phyloP scores from a whole-genome alignment of 2,329 filamentous ascomycete genomes.

The Trichoderma aggressivum region DNA sequence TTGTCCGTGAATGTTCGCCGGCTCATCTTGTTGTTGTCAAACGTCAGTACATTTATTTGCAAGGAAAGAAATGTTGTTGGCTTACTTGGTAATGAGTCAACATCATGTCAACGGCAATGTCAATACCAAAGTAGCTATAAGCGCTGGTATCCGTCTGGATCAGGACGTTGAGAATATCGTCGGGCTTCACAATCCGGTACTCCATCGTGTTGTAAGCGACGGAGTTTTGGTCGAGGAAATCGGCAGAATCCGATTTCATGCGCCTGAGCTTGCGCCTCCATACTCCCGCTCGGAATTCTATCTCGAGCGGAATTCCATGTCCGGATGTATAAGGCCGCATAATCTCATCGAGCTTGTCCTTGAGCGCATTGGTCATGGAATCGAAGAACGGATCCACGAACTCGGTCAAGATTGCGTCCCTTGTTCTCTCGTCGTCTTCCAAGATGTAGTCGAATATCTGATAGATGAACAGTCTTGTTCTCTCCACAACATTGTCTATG shows the following conservation, averaged over 20 bases:
- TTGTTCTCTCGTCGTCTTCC: constrained; percentile 20
- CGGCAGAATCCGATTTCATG: neutral
- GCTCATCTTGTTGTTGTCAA: neutral
- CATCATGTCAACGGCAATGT: constrained; percentile 6
- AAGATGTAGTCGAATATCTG: constrained; percentile 34
- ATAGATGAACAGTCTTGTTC: constrained; percentile 38
- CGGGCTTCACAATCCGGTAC: neutral
- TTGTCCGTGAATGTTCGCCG: constrained; percentile 10
- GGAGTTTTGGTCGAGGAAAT: neutral
- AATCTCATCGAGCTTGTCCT: neutral
- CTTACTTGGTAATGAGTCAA: constrained; percentile 9
- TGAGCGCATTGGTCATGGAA: neutral
- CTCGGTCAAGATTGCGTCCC: neutral
- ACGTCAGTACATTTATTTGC: neutral
- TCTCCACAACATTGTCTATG: constrained; percentile 29
- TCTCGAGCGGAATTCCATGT: neutral
- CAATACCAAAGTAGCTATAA: neutral
- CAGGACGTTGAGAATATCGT: neutral
- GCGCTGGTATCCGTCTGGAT: neutral
- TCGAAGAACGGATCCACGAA: neutral
- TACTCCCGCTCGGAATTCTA: neutral
- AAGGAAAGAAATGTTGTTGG: neutral
- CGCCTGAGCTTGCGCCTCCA: neutral
- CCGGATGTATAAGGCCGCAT: neutral
- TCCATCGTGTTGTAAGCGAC: neutral